These are phyloP conservation scores for Arabidopsis lyrata DNA, from an alignment of 441 rosid species.

Conservation along the genomic window DNA sequence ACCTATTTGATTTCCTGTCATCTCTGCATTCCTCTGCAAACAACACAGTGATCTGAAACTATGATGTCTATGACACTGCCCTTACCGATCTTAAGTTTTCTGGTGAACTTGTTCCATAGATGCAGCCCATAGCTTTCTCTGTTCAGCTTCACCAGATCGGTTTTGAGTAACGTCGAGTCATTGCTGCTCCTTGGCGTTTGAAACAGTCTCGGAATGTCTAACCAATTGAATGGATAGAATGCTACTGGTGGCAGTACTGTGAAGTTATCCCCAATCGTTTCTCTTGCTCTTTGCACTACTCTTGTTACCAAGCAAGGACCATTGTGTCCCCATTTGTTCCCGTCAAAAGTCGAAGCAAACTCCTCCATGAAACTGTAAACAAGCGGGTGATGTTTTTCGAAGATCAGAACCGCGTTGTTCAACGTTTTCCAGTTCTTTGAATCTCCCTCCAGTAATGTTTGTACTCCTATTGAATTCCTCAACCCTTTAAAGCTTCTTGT, in stretches of 20 bases:
- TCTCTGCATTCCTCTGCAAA: constrained; percentile 47
- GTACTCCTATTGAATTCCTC: constrained; percentile 69
- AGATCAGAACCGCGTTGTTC: constrained; percentile 66
- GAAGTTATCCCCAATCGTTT: constrained; percentile 46
- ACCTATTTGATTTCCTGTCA: constrained; percentile 19
- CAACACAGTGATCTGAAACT: constrained; percentile 51
- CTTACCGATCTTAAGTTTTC: constrained; percentile 50
- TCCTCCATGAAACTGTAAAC: constrained; percentile 60
- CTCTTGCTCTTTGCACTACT: constrained; percentile 50
- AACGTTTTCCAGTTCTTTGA: constrained; percentile 63
- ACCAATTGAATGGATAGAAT: constrained; percentile 67
- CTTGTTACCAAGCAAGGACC: constrained; percentile 73
- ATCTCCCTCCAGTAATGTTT: constrained; percentile 49
- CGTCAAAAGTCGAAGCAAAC: constrained; percentile 64
- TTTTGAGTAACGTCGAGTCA: constrained; percentile 45
- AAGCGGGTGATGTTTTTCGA: constrained; percentile 64
- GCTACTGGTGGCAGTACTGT: constrained; percentile 58
- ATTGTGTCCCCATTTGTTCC: constrained; percentile 74
- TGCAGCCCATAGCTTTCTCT: constrained; percentile 56
- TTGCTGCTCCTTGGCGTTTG: constrained; percentile 45
- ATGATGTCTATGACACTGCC: constrained; percentile 62
- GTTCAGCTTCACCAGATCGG: constrained; percentile 53
- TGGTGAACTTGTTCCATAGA: constrained; percentile 68
- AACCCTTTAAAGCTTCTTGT: constrained; percentile 52
- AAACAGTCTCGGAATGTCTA: constrained; percentile 54